Conservation (phyloP, 306 rosid genomes). For the Lotus japonicus region DNA sequence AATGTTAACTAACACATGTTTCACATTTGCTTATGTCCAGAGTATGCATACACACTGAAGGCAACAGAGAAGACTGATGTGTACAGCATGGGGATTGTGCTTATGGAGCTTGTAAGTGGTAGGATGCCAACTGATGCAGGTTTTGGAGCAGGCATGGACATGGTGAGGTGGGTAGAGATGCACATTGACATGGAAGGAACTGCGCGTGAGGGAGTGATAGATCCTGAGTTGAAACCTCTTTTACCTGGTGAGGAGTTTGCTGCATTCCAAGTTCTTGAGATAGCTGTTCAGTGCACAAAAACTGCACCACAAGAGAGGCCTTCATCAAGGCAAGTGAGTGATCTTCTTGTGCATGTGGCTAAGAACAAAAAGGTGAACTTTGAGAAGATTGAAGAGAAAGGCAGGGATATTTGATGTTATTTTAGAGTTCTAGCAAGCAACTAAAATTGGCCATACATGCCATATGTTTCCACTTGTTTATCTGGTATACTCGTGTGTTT, state of each 20-base stretch:
- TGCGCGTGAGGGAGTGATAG: conserved; percentile 47
- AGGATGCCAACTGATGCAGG: conserved; percentile 63
- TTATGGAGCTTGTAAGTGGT: conserved; percentile 87
- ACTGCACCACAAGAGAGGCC: conserved; percentile 74
- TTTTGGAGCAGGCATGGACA: conserved; percentile 66
- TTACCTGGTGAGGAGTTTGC: conserved; percentile 54
- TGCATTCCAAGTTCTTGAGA: conserved; percentile 78
- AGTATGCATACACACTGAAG: conserved; percentile 72
- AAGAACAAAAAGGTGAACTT: conserved; percentile 40
- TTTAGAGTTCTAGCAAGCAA: not conserved
- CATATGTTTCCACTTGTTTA: not conserved
- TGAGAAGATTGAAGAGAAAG: conserved; percentile 23
- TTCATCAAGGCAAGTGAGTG: conserved; percentile 58
- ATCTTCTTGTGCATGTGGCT: conserved; percentile 54
- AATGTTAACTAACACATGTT: not conserved
- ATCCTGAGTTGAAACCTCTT: conserved; percentile 50
- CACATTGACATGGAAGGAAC: conserved; percentile 34
- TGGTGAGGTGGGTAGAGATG: conserved; percentile 90
- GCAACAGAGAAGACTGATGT: conserved; percentile 87
- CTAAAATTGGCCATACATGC: not conserved
- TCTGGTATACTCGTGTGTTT: not conserved
- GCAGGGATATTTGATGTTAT: too few species aligned
- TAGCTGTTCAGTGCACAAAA: conserved; percentile 78
- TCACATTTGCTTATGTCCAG: conserved; percentile 29
- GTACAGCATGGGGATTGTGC: conserved; percentile 89